Percentiles rank a stretch among this genome's conserved stretches.
Evolutionary conservation across 208 protist species (phyloP).

Genomic region (Acanthamoeba healyi): DNA sequence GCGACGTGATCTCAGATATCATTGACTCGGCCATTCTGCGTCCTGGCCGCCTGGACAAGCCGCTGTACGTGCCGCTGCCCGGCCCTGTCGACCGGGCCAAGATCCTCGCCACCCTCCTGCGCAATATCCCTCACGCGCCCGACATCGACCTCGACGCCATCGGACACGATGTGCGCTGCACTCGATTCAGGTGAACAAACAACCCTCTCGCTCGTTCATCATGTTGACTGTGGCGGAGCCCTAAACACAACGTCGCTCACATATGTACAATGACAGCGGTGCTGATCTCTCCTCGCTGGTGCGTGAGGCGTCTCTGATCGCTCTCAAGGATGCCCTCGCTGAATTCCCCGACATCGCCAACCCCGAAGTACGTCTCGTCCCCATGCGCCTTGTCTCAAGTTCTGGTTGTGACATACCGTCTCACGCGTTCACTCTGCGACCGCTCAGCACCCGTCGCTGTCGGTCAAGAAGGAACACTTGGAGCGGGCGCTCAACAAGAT

Average conservation of each 20-base stretch:
- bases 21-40: conserved; percentile 99
- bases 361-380: not conserved
- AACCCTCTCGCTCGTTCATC: no score
- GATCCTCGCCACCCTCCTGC: conserved; percentile 89
- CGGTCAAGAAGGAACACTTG: conserved; percentile 31
- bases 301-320: conserved; percentile 49
- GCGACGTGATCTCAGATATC: conserved; percentile 91
- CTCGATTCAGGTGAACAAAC: conserved; percentile 55
- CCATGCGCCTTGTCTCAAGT: not conserved
- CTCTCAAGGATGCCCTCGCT: conserved; percentile 46
- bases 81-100: conserved; percentile 74
- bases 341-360: not conserved
- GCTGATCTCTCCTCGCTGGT: conserved; percentile 51
- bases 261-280: conserved; percentile 37
- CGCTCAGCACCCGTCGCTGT: conserved; percentile 9
- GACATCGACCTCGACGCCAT: conserved; percentile 92
- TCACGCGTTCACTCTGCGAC: not conserved
- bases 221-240: no score
- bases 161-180: conserved; percentile 74
- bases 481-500: conserved; percentile 42
- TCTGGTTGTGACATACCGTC: not conserved
- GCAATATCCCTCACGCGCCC: conserved; percentile 93
- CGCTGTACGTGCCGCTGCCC: conserved; percentile 97
- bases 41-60: conserved; percentile 97
- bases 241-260: not conserved